These are phyloP conservation scores for Apiospora sp. DNA, from an alignment of 2,329 filamentous ascomycete species.

Conservation along the genomic window DNA sequence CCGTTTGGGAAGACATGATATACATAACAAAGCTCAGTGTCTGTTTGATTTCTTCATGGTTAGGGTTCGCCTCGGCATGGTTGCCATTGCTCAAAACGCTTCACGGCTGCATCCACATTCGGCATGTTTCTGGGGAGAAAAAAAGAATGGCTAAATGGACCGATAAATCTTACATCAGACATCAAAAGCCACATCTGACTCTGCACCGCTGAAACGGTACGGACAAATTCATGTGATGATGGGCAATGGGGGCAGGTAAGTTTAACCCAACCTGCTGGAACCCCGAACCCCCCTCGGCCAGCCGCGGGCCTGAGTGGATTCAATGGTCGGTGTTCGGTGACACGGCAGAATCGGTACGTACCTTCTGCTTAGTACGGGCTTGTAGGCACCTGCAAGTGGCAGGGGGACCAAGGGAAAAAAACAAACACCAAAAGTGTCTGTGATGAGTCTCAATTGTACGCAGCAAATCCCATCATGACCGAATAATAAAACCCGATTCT, in stretches of 20 bases:
- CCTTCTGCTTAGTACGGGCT: no score
- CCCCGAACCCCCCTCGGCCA: background rate
- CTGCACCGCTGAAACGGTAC: background rate
- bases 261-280: background rate
- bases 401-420: conserved; percentile 8
- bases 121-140: background rate
- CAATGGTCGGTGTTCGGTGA: background rate
- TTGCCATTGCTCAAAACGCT: background rate
- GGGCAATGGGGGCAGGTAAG: background rate
- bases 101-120: background rate
- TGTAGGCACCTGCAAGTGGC: no score
- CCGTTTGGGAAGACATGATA: background rate
- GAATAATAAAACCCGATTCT: conserved; percentile 25
- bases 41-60: background rate
- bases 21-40: background rate
- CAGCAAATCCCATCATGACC: conserved; percentile 32
- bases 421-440: conserved; percentile 25
- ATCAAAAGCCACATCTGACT: background rate
- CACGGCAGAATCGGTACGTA: conserved; percentile 16
- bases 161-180: background rate
- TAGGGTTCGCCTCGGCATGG: background rate
- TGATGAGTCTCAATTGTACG: conserved; percentile 32
- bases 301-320: conserved; percentile 4
- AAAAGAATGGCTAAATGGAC: background rate
- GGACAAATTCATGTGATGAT: conserved; percentile 1